Evolutionary conservation across 495 filamentous ascomycete genomes (phyloP).

Genomic region (Aspergillus coremiiformis): DNA sequence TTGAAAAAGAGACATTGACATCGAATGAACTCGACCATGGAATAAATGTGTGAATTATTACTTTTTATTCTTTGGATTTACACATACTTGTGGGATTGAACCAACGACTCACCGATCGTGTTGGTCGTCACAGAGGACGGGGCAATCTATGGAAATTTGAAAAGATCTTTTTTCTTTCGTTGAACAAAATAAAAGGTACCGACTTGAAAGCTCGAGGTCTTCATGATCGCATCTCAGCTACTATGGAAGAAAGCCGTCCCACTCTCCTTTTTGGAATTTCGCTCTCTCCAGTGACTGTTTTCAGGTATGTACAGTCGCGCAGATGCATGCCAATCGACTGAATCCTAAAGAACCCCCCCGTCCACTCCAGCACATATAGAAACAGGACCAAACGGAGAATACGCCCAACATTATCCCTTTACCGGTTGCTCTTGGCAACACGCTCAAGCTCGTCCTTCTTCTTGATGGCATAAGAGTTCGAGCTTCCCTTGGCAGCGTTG

Average conservation of each 20-base stretch:
- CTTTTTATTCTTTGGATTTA: background rate
- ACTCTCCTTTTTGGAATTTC: constrained; percentile 34
- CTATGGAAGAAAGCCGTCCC: constrained; percentile 40
- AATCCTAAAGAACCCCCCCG: constrained; percentile 43
- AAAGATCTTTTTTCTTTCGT: constrained; percentile 27
- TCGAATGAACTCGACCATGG: too few relatives aligned
- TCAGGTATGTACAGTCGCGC: constrained; percentile 40
- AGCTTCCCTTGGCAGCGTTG: constrained; percentile 99
- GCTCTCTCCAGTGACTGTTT: constrained; percentile 38
- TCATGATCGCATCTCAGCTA: constrained; percentile 45
- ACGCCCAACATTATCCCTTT: constrained; percentile 45
- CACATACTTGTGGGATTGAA: background rate
- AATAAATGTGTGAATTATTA: too few relatives aligned
- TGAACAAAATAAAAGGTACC: constrained; percentile 25
- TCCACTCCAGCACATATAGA: constrained; percentile 44
- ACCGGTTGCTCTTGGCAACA: constrained; percentile 99
- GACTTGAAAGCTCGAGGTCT: constrained; percentile 31
- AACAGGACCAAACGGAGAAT: constrained; percentile 43
- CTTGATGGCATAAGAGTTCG: constrained; percentile 99
- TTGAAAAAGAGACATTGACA: too few relatives aligned
- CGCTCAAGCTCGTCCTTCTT: constrained; percentile 99
- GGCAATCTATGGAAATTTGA: background rate
- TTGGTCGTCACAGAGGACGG: background rate
- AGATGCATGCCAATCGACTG: constrained; percentile 43
- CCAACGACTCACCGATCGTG: background rate